Evolutionary conservation across 1,139 yeast species (phyloP), one percentile per base, ranked within the genome.

Genomic region (Suhomyces yuchorum): DNA sequence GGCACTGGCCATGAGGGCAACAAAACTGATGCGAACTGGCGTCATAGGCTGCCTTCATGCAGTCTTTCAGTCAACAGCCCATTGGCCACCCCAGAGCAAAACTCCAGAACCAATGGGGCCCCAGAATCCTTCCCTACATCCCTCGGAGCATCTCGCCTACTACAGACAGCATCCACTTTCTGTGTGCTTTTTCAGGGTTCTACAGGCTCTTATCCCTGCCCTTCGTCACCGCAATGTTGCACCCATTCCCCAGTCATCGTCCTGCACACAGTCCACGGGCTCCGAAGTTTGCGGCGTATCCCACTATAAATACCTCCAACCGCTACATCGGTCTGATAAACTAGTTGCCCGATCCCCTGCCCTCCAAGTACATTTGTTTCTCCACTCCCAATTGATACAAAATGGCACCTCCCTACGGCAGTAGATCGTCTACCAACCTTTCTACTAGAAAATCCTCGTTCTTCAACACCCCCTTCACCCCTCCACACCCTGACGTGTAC

Each of bases 401-500:
- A 33, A 46, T 46, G 48, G 40, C 44, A 11, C 49, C 50, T 35
- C 47, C 50, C 24, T 20, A 26, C 40, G 43, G 45, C 37, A 48
- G 51, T 20, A 63, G 58, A 52, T 71, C 77, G 2, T 71, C 72
- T 56, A 70, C 77, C 20, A 71, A 68, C 55, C 69, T 75, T 54
- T 63, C 73, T 38, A 68, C 74, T 18, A 65, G 76, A 57, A 70
- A 68, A 50, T 71, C 73, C 6, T 70, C 75, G 15, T 71, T 74
- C 56, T 69, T 71, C 60, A 64, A 68, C 51, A 53, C 68, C 35
- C 71, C 68, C 42, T 67, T 66, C 44, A 67, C 69, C 30, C 73
- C 75, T 14, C 78, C 81, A 7, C 76, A 71, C 44, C 77, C 80
- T 1, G 79, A 75, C 54, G 73, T 81, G 12, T 86, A 82, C 66